Base-by-base conservation (phyloP, 805 yeast species). In the Candida silvicultrix region DNA sequence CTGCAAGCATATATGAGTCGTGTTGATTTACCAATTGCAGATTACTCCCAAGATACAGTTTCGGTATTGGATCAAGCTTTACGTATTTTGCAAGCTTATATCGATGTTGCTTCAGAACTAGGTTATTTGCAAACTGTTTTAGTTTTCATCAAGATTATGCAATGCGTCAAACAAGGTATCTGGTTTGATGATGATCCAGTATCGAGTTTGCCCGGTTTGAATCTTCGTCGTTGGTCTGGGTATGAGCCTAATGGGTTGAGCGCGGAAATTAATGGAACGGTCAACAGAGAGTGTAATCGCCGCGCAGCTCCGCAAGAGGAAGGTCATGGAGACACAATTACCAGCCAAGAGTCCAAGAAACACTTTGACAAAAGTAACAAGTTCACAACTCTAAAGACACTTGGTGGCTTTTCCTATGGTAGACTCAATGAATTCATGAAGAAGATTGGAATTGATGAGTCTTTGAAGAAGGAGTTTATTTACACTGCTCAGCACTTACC, bases 41-140 rank as follows among this genome's bases (percentile, higher is more conserved):
- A 94, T 70, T 94, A 94, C 61, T 73, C 85, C 10, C 98, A 92
- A 60, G 99, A 94, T 64, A 89, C 96, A 0, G 80, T 89, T 14
- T 83, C 97, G 0, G 96, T 94, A 10, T 69, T 94, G 47, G 99
- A 95, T 59, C 99, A 94, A 67, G 81, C 95, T 8, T 70, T 94
- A 58, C 95, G 99, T 77, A 84, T 94, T 51, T 67, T 90, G 45
- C 99, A 94, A 61, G 97, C 98, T 0, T 84, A 78, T 54, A 83
- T 92, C 48, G 99, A 94, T 65, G 88, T 87, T 19, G 81, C 94
- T 1, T 80, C 96, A 2, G 97, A 92, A 55, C 58, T 81, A 53
- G 96, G 97, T 0, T 83, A 79, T 55, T 68, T 82, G 40, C 59
- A 73, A 5, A 77, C 88, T 0, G 88, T 82, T 0, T 50, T 81